A percentile compares a stretch with the other conserved stretches of the same genome.
These are phyloP conservation scores for Erysimum pusillum DNA, from an alignment of 441 rosid genomes.

Conservation along the genomic window DNA sequence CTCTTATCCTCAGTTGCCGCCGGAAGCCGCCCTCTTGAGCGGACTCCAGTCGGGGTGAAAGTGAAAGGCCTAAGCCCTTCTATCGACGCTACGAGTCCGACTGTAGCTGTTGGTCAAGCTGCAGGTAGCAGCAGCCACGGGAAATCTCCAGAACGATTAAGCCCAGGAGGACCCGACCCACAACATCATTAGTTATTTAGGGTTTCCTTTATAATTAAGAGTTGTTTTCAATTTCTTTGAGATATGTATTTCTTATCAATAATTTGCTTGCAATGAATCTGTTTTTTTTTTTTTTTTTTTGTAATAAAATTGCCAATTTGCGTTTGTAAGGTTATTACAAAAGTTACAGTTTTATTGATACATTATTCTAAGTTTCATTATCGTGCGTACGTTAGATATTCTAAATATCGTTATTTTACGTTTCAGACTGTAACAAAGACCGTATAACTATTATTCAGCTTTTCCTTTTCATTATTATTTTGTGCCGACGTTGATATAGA, in stretches of 20 bases:
- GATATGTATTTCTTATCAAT: slow-evolving; percentile 41
- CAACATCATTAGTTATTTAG: slow-evolving; percentile 54
- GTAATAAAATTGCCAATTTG: slow-evolving; percentile 3
- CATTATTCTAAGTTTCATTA: slow-evolving; percentile 11
- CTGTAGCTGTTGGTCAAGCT: slow-evolving; percentile 29
- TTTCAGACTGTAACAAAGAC: slow-evolving; percentile 9
- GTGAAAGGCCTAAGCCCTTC: slow-evolving; percentile 45
- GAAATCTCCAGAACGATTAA: slow-evolving; percentile 44
- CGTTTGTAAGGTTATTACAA: slow-evolving; percentile 34
- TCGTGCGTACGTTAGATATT: slow-evolving; percentile 22
- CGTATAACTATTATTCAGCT: slow-evolving; percentile 1
- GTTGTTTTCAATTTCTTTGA: slow-evolving; percentile 33
- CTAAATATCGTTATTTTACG: neutral
- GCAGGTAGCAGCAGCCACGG: slow-evolving; percentile 24
- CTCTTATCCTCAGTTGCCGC: slow-evolving; percentile 26
- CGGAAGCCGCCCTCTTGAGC: slow-evolving; percentile 44
- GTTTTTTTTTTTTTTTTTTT: slow-evolving; percentile 18
- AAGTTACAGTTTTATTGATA: slow-evolving; percentile 23
- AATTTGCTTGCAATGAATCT: slow-evolving; percentile 37
- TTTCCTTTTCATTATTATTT: slow-evolving; percentile 5
- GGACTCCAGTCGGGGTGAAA: slow-evolving; percentile 15
- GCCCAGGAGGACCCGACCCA: slow-evolving; percentile 76
- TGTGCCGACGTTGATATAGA: slow-evolving; percentile 27
- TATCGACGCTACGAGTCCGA: slow-evolving; percentile 25
- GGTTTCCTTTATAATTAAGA: slow-evolving; percentile 36